Conservation (phyloP, 352 stramenopile species). For the Phytophthora palmivora region DNA sequence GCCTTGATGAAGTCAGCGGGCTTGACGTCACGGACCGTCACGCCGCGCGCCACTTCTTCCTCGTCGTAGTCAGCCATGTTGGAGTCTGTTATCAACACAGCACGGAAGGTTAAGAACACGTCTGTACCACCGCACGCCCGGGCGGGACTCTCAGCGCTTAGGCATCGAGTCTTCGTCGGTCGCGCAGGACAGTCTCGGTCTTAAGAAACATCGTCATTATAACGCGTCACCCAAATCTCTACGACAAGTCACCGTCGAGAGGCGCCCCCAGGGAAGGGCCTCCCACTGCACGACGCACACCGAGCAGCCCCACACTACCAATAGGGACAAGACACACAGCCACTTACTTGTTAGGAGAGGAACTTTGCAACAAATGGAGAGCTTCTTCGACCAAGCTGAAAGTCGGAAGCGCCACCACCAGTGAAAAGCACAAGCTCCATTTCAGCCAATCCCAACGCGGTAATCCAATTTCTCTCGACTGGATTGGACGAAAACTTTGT, state of each 20-base stretch:
- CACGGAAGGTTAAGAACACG: slow-evolving; percentile 86
- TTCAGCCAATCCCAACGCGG: not conserved
- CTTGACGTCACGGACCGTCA: slow-evolving; percentile 98
- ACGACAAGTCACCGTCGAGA: slow-evolving; percentile 30
- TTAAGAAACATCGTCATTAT: slow-evolving; percentile 80
- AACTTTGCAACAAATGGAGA: slow-evolving; percentile 89
- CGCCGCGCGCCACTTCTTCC: slow-evolving; percentile 84
- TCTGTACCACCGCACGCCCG: slow-evolving; percentile 88
- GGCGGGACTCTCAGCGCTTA: slow-evolving; percentile 36
- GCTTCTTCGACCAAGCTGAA: not conserved
- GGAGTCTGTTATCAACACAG: slow-evolving; percentile 46
- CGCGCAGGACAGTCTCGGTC: slow-evolving; percentile 92
- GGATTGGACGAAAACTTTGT: slow-evolving; percentile 38
- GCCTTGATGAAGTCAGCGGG: slow-evolving; percentile 98
- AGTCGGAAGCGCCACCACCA: slow-evolving; percentile 41
- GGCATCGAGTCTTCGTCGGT: slow-evolving; percentile 48
- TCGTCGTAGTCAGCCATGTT: slow-evolving; percentile 87
- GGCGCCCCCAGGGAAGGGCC: not conserved
- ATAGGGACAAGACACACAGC: slow-evolving; percentile 19
- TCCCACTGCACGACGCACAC: slow-evolving; percentile 10
- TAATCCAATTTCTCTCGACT: not conserved
- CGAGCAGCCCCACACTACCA: slow-evolving; percentile 24
- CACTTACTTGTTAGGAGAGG: slow-evolving; percentile 87
- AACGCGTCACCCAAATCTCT: slow-evolving; percentile 43
- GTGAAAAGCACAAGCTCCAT: slow-evolving; percentile 34